Base-by-base conservation (phyloP, 148 eudicot species). In the Mesembryanthemum crystallinum region DNA sequence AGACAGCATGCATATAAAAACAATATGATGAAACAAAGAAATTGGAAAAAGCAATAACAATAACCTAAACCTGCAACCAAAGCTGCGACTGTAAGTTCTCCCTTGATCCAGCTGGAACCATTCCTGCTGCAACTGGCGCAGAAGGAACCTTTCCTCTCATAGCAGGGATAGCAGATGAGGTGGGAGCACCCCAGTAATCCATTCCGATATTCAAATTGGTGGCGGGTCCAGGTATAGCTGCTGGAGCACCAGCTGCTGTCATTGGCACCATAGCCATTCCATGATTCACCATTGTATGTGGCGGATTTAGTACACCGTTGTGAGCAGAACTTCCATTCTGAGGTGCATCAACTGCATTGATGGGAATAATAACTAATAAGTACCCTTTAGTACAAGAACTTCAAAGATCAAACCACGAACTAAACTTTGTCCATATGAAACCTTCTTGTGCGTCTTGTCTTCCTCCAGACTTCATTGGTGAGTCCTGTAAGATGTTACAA, bases 131-230 rank as follows among this genome's bases (percentile, higher is more conserved):
- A 83, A 88, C 85, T 37, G 92, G 81, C 82, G 91, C 67, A 82
- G 92, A 78, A 70, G 94, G 54, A 64, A 85, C 85, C 80, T 90
- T 91, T 52, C 94, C 94, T 64, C 71, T 90, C 78, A 89, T 81
- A 58, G 88, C 88, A 69, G 89, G 94, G 51, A 88, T 76, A 14
- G 92, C 75, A 70, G 98, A 73, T 51, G 89, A 52, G 71, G 88
- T 79, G 64, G 92, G 81, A 71, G 84, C 69, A 45, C 90, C 91
- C 99, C 99, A 96, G 74, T 92, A 92, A 74, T 96, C 99, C 99
- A 92, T 92, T 61, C 99, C 98, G 66, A 92, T 96, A 81, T 96
- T 92, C 76, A 96, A 79, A 82, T 92, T 96, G 24, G 99, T 96
- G 43, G 97, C 84, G 68, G 99, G 99, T 49, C 97, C 91, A 49